Evolutionary conservation across 768 basidiomycete genomes (phyloP).

Genomic region (Pisolithus marmoratus): DNA sequence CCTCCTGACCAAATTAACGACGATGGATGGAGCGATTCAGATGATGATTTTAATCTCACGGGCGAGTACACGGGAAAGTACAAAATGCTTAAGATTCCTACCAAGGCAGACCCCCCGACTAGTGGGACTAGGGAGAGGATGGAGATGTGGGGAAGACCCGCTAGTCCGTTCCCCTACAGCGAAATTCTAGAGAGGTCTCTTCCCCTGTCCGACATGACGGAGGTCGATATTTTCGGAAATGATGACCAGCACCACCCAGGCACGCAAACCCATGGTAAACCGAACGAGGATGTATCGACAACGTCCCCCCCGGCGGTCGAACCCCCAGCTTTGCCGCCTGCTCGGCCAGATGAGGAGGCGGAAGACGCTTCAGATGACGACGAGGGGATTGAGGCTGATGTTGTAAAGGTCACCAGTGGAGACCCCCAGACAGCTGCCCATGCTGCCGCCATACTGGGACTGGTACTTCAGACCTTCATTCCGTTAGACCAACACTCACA

Average conservation of each 20-base stretch:
- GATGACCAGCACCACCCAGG: background rate
- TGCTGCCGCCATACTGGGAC: conserved; percentile 89
- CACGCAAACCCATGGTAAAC: no score
- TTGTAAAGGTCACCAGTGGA: conserved; percentile 80
- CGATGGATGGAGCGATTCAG: conserved; percentile 24
- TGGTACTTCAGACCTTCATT: conserved; percentile 41
- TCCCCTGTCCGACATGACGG: conserved; percentile 7
- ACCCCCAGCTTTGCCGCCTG: background rate
- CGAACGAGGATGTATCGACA: conserved; percentile 6
- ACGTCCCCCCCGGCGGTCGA: conserved; percentile 16
- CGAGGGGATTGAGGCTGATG: conserved; percentile 30
- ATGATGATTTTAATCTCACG: conserved; percentile 28
- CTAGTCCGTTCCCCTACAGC: conserved; percentile 57
- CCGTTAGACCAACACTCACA: background rate
- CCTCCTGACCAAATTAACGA: background rate
- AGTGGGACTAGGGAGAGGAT: conserved; percentile 44
- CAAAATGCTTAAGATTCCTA: conserved; percentile 49
- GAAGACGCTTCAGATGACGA: conserved; percentile 21
- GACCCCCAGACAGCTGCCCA: conserved; percentile 85
- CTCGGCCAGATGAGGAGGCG: background rate
- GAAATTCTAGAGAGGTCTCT: conserved; percentile 27
- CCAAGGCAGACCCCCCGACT: conserved; percentile 62
- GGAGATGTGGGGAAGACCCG: conserved; percentile 63
- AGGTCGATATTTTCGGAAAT: background rate
- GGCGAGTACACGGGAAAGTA: conserved; percentile 70